phyloP scores from a whole-genome alignment of 2,329 filamentous ascomycete species.

The Cryphonectria naterciae region DNA sequence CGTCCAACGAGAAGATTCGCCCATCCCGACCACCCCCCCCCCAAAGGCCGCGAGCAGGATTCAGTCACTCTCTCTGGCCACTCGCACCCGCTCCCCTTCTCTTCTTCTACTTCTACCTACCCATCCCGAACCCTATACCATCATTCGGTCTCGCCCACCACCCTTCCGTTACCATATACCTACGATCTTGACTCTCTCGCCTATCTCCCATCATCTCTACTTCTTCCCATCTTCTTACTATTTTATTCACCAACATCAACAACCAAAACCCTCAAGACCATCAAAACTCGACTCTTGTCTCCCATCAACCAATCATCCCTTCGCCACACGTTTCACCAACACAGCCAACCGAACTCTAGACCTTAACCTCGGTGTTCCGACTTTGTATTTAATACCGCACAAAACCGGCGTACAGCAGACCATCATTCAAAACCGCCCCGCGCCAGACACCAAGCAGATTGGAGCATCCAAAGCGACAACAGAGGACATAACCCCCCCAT shows the following conservation, averaged over 20 bases:
- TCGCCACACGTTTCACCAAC: not conserved
- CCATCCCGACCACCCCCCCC: conserved; percentile 6
- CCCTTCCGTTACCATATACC: conserved; percentile 13
- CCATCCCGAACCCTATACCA: conserved; percentile 26
- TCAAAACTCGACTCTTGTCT: not conserved
- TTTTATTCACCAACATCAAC: not conserved
- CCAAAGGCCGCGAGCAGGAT: not conserved
- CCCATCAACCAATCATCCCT: not conserved
- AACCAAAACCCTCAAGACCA: not conserved
- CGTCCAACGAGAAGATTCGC: conserved; percentile 23
- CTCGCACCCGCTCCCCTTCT: conserved; percentile 20
- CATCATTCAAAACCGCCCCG: not conserved
- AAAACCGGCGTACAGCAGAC: conserved; percentile 15
- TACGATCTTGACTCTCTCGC: conserved; percentile 4
- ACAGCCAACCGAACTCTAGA: not conserved
- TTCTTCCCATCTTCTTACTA: not conserved
- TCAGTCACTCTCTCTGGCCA: not conserved
- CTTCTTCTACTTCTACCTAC: conserved; percentile 25
- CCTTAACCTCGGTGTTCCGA: conserved; percentile 14
- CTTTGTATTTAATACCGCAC: conserved; percentile 22
- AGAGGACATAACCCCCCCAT: not conserved
- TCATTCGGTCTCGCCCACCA: conserved; percentile 7
- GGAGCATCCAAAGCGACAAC: not conserved
- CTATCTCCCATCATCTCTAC: not conserved
- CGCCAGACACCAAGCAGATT: not conserved